Evolutionary conservation across 2,329 filamentous ascomycete genomes (phyloP).

Genomic region (Aspergillus sp.): DNA sequence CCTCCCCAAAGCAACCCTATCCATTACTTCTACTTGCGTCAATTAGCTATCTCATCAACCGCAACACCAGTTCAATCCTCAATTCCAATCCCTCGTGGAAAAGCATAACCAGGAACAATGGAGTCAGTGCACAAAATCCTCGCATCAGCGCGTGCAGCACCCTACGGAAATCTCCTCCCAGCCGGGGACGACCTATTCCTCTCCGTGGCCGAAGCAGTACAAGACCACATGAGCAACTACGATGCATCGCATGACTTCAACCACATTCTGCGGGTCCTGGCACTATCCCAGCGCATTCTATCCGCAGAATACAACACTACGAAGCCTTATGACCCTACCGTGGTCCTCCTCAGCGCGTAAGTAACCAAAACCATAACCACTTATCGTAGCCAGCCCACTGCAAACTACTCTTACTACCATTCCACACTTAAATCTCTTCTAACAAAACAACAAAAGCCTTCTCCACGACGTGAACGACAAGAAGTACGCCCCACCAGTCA

Average conservation of each 20-base stretch:
- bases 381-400: not conserved
- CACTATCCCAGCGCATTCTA: conserved; percentile 12
- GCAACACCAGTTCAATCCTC: not conserved
- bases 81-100: not conserved
- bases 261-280: conserved; percentile 16
- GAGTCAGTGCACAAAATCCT: conserved; percentile 2
- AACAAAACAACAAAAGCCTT: conserved; percentile 4
- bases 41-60: not conserved
- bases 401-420: not conserved
- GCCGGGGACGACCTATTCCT: conserved; percentile 1
- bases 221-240: conserved; percentile 17
- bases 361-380: not conserved
- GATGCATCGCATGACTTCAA: conserved; percentile 19
- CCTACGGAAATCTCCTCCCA: not conserved
- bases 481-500: conserved; percentile 12
- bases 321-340: not conserved
- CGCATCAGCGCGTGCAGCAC: not conserved
- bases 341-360: conserved; percentile 3
- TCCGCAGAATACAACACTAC: not conserved
- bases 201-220: conserved; percentile 6
- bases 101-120: not conserved
- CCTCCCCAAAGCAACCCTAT: not conserved
- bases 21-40: not conserved
- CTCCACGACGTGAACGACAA: conserved; percentile 20
- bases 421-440: not conserved